Base-by-base conservation (phyloP, 2,329 filamentous ascomycete genomes). In the Colletotrichum phormii region DNA sequence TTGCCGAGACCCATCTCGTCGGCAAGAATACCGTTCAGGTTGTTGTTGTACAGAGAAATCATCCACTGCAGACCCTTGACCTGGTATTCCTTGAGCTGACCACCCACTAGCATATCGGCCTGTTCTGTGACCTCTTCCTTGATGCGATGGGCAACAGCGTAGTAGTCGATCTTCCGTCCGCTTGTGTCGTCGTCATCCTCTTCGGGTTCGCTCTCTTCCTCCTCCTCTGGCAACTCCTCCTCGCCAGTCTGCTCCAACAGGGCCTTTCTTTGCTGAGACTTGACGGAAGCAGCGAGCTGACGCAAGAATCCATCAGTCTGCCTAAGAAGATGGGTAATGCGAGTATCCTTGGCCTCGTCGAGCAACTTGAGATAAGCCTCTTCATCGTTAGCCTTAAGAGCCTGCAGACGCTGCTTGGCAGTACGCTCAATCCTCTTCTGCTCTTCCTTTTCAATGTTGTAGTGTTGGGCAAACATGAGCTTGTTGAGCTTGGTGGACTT, bases 1-100 rank as follows among this genome's bases (percentile, higher is more conserved):
- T 99, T 99, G 83, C 97, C 97, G 76, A 99, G 94, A 92, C 97
- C 97, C 97, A 99, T 99, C 85, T 99, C 97, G 79, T 99, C 97
- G 72, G 97, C 97, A 78, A 99, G 87, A 76, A 99, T 98, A 89
- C 97, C 97, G 82, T 99, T 99, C 76, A 99, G 90, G 84, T 98
- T 99, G 88, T 99, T 99, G 91, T 99, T 99, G 89, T 98, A 99
- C 15, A 99, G 89, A 15, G 97, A 99, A 74, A 99, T 92, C 97
- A 99, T 99, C 97, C 97, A 99, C 83, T 99, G 96, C 60, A 99
- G 86, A 89, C 97, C 97, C 91, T 98, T 98, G 84, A 99, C 77
- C 85, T 99, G 97, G 84, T 99, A 99, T 82, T 99, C 97, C 83
- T 99, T 99, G 76, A 99, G 88, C 12, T 88, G 94, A 80, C 97